Evolutionary conservation across 78 protist genomes (phyloP).

Genomic region (Salpingoeca rosetta): DNA sequence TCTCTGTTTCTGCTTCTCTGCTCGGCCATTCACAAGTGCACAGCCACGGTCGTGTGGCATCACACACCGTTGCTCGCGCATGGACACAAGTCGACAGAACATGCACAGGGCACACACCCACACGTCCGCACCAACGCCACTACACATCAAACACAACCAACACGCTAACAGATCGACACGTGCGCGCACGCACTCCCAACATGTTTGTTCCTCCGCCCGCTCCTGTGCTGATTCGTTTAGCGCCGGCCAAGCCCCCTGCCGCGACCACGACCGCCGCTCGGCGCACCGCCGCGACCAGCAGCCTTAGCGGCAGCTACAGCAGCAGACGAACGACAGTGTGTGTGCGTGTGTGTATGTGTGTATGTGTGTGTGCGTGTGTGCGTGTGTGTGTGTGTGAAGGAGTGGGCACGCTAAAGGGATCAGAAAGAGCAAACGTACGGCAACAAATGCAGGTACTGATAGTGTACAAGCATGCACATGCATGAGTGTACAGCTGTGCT

Average conservation of each 20-base stretch:
- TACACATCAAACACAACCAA: too few relatives aligned
- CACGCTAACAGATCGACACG: background rate
- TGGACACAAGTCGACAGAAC: too few relatives aligned
- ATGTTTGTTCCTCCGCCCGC: background rate
- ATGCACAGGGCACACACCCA: too few relatives aligned
- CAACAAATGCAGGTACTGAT: too few relatives aligned
- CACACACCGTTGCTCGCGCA: too few relatives aligned
- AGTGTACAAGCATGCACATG: background rate
- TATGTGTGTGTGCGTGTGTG: background rate
- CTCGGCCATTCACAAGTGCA: too few relatives aligned
- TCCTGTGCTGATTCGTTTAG: background rate
- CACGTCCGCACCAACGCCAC: too few relatives aligned
- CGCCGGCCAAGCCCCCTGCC: background rate
- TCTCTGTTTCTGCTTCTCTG: too few relatives aligned
- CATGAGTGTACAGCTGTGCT: background rate
- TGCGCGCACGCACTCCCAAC: background rate
- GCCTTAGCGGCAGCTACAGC: background rate
- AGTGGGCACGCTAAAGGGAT: background rate
- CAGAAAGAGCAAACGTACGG: background rate
- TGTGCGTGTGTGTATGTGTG: background rate
- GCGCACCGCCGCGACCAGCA: background rate
- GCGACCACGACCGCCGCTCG: background rate
- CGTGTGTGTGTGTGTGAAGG: background rate
- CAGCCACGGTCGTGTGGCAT: too few relatives aligned
- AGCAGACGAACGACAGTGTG: background rate